Conservation (phyloP, 2,329 filamentous ascomycete genomes). For the Colletotrichum cereale region DNA sequence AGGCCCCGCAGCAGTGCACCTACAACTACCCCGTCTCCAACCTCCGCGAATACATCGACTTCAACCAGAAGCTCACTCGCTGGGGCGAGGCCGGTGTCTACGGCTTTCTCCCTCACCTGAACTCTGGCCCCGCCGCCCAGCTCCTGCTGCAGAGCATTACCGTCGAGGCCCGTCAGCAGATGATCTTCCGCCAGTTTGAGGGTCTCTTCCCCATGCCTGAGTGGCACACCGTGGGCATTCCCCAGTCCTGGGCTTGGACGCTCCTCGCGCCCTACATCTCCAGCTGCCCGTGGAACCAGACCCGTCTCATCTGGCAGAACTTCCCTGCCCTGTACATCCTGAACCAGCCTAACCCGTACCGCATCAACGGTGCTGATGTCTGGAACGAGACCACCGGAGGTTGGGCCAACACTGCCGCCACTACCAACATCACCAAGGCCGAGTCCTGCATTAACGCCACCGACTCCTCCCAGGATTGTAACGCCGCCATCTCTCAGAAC, state of each 20-base stretch:
- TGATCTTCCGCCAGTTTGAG: constrained; percentile 86
- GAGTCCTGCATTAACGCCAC: constrained; percentile 71
- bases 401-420: constrained; percentile 67
- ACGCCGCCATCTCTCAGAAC: constrained; percentile 76
- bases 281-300: constrained; percentile 79
- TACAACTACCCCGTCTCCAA: constrained; percentile 86
- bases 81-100: constrained; percentile 85
- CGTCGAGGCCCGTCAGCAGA: constrained; percentile 84
- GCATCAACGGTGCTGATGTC: constrained; percentile 71
- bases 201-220: constrained; percentile 86
- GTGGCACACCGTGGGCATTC: constrained; percentile 84
- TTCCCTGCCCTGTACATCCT: constrained; percentile 79
- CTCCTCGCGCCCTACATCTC: constrained; percentile 85
- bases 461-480: constrained; percentile 67
- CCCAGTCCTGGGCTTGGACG: constrained; percentile 88
- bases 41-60: constrained; percentile 83
- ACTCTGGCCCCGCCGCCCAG: constrained; percentile 80
- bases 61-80: constrained; percentile 86
- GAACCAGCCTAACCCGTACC: constrained; percentile 82
- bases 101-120: constrained; percentile 83
- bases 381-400: constrained; percentile 74
- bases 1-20: constrained; percentile 79
- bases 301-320: constrained; percentile 86
- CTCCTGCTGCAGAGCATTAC: constrained; percentile 82
- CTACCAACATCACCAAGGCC: constrained; percentile 55